Evolutionary conservation across 2,329 filamentous ascomycete genomes (phyloP).

Genomic region (Byssothecium circinans): DNA sequence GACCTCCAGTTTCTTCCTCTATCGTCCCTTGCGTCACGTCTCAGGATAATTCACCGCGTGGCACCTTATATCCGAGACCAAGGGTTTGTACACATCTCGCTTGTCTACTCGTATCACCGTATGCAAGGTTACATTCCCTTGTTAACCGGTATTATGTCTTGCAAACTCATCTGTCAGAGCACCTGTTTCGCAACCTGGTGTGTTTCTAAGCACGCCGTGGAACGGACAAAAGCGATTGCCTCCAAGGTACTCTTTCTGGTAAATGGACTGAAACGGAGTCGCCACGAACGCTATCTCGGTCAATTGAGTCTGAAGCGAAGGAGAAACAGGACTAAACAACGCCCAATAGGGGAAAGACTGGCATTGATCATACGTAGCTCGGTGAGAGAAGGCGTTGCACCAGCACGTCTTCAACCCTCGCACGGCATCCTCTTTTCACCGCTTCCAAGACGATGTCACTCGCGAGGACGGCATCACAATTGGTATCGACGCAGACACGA

Average conservation of each 20-base stretch:
- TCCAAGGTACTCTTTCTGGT: too few species aligned
- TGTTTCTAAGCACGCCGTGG: neutral
- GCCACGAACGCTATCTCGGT: neutral
- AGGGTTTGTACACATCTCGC: neutral
- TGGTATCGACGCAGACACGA: too few species aligned
- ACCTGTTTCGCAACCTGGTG: too few species aligned
- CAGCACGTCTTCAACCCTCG: neutral
- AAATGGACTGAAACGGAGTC: neutral
- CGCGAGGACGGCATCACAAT: neutral
- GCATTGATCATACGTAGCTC: too few species aligned
- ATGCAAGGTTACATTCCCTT: constrained; percentile 2
- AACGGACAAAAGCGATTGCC: too few species aligned
- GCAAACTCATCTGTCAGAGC: neutral
- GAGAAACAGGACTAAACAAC: neutral
- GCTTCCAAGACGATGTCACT: neutral
- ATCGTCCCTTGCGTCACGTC: constrained; percentile 12
- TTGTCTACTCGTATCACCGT: neutral
- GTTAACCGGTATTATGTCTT: neutral
- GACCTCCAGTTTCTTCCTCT: neutral
- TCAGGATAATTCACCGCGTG: constrained; percentile 4
- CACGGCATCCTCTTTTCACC: neutral
- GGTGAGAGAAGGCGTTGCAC: neutral
- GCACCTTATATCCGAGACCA: constrained; percentile 1
- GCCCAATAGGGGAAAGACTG: too few species aligned
- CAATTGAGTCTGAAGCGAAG: neutral